A percentile compares a stretch with the other conserved stretches of the same genome.
phyloP scores from a whole-genome alignment of 2,329 filamentous ascomycete species.

The Phyllosticta citribraziliensis region DNA sequence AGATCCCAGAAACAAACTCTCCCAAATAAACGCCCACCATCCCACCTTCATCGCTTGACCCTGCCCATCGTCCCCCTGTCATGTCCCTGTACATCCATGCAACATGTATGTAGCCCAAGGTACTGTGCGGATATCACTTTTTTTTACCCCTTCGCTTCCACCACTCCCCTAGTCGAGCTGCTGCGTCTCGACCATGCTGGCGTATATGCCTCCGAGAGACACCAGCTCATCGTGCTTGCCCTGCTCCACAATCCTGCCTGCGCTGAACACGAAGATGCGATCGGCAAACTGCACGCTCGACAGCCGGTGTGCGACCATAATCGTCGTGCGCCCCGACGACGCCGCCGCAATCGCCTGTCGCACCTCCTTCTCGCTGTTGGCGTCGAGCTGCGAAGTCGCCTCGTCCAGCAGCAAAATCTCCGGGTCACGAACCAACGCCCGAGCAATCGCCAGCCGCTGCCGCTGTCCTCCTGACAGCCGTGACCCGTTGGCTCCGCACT shows the following conservation, averaged over 20 bases:
- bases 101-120: too few species aligned
- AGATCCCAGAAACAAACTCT: neutral
- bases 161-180: conserved; percentile 20
- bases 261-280: conserved; percentile 68
- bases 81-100: too few species aligned
- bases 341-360: conserved; percentile 33
- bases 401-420: conserved; percentile 39
- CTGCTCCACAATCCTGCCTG: conserved; percentile 50
- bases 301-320: conserved; percentile 69
- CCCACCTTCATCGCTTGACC: neutral
- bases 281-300: conserved; percentile 71
- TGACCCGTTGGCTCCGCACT: conserved; percentile 34
- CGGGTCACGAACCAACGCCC: conserved; percentile 37
- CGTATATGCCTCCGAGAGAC: conserved; percentile 23
- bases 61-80: too few species aligned
- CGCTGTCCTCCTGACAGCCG: conserved; percentile 37
- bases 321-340: conserved; percentile 45
- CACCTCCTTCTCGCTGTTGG: conserved; percentile 34
- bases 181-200: conserved; percentile 27
- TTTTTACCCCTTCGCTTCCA: neutral
- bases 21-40: neutral
- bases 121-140: neutral
- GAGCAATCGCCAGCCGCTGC: conserved; percentile 37
- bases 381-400: conserved; percentile 37
- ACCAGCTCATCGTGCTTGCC: conserved; percentile 54